A percentile compares a stretch with the other conserved stretches of the same genome.
These are phyloP conservation scores for Ophiorrhiza pumila DNA, from an alignment of 257 asterid genomes.

Conservation along the genomic window DNA sequence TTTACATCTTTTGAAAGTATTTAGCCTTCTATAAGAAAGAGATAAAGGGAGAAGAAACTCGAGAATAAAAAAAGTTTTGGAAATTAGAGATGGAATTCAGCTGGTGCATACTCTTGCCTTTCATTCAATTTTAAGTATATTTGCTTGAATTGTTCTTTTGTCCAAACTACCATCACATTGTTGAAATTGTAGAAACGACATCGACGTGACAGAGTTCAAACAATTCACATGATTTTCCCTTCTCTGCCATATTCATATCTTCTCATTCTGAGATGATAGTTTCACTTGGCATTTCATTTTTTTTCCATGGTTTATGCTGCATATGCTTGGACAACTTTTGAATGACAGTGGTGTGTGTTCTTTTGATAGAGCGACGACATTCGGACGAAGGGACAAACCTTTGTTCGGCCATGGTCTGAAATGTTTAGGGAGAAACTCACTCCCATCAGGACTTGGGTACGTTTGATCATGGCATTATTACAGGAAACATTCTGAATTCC, in stretches of 20 bases:
- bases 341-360: background rate
- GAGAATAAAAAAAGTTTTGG: too few relatives aligned
- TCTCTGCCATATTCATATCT: background rate
- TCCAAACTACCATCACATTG: background rate
- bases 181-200: background rate
- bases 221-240: background rate
- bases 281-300: background rate
- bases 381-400: conserved; percentile 60
- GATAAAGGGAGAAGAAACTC: too few relatives aligned
- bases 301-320: background rate
- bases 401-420: conserved; percentile 58
- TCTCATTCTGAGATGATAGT: background rate
- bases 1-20: too few relatives aligned
- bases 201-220: too few relatives aligned
- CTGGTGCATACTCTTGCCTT: background rate
- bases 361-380: conserved; percentile 58
- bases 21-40: too few relatives aligned
- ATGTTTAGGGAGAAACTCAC: conserved; percentile 41
- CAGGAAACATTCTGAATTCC: background rate
- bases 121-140: background rate
- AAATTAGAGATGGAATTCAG: background rate
- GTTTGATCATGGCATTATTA: background rate
- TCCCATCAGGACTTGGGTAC: conserved; percentile 75
- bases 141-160: background rate
- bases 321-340: too few relatives aligned